These are phyloP conservation scores for Xanthoconium purpureum DNA, from an alignment of 768 basidiomycete genomes.

Conservation along the genomic window DNA sequence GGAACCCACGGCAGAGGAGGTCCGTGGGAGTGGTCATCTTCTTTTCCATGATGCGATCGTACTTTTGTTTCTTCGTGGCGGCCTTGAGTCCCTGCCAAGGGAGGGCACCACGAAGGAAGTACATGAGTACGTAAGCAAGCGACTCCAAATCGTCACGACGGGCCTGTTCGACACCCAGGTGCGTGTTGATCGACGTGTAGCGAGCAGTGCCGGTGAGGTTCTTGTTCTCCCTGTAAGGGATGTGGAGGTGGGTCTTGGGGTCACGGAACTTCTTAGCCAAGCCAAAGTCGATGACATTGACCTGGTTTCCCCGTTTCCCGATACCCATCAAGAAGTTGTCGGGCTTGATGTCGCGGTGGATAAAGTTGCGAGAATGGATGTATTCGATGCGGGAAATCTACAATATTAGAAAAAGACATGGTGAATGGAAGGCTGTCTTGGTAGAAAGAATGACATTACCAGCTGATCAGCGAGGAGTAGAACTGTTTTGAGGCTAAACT, in stretches of 20 bases:
- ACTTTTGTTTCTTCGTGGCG: constrained; percentile 99
- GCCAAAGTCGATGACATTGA: constrained; percentile 98
- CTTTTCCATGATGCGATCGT: constrained; percentile 99
- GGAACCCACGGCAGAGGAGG: constrained; percentile 97
- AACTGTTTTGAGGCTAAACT: constrained; percentile 96
- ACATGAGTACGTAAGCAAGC: constrained; percentile 98
- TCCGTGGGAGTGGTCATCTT: constrained; percentile 99
- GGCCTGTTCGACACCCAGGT: constrained; percentile 96
- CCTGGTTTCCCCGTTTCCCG: constrained; percentile 99
- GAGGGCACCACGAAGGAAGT: constrained; percentile 96
- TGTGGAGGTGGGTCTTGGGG: constrained; percentile 99
- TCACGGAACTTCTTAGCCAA: constrained; percentile 99
- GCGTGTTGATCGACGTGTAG: constrained; percentile 99
- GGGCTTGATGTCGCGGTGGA: constrained; percentile 97
- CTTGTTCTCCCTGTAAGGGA: constrained; percentile 99
- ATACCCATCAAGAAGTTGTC: constrained; percentile 99
- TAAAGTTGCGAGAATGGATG: constrained; percentile 99
- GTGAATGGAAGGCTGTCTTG: constrained; percentile 41
- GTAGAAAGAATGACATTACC: constrained; percentile 36
- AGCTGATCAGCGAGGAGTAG: constrained; percentile 95
- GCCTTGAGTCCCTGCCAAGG: constrained; percentile 99
- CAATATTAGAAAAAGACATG: constrained; percentile 4
- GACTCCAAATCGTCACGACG: constrained; percentile 98
- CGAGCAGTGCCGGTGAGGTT: constrained; percentile 98
- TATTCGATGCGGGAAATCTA: constrained; percentile 99